Conservation (phyloP, 805 yeast genomes). For the Saccharomyces cerevisiae region DNA sequence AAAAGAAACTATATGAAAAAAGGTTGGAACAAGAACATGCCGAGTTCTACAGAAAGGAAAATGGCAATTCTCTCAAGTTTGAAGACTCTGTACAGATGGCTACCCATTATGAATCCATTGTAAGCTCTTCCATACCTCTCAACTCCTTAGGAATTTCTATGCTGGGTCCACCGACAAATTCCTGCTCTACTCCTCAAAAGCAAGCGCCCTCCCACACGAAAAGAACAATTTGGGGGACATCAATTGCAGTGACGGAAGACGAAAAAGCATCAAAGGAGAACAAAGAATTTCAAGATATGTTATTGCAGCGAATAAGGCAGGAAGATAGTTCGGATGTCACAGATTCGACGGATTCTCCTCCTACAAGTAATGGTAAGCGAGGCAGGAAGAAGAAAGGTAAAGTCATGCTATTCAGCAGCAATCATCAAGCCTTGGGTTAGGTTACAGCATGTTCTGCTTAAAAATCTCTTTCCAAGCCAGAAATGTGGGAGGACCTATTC, state of each 20-base stretch:
- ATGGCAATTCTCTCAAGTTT: constrained; percentile 30
- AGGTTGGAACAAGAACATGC: constrained; percentile 50
- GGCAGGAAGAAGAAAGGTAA: constrained; percentile 40
- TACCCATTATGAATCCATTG: constrained; percentile 29
- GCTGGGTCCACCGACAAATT: neutral
- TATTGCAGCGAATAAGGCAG: constrained; percentile 44
- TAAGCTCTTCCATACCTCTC: constrained; percentile 23
- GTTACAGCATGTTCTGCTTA: neutral
- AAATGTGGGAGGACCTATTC: neutral
- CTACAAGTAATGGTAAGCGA: constrained; percentile 15
- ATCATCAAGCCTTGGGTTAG: constrained; percentile 7
- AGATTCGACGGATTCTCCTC: neutral
- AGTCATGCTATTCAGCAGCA: constrained; percentile 22
- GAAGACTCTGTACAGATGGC: constrained; percentile 28
- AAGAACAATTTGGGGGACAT: constrained; percentile 75
- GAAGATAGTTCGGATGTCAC: constrained; percentile 23
- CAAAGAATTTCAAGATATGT: constrained; percentile 42
- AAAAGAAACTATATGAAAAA: constrained; percentile 46
- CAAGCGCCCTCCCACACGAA: constrained; percentile 24
- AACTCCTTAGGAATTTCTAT: constrained; percentile 23
- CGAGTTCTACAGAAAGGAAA: constrained; percentile 54
- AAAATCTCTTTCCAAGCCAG: neutral
- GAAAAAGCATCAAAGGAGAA: constrained; percentile 36
- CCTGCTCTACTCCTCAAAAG: neutral
- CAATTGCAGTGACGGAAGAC: constrained; percentile 25